phyloP scores from a whole-genome alignment of 1,284 basidiomycete species.

The Blastosporella zonata region DNA sequence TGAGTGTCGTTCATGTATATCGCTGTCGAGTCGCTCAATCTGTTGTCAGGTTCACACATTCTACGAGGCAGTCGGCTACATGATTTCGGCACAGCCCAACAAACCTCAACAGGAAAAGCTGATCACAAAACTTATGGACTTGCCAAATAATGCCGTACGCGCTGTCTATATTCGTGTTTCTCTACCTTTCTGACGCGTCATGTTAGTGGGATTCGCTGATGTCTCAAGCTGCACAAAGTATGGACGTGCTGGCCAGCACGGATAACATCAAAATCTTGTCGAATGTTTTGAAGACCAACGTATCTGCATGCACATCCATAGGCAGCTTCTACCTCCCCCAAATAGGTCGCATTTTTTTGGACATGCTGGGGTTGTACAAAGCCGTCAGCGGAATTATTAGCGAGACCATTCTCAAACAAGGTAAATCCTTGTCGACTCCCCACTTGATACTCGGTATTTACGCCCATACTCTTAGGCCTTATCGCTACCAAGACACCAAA shows the following conservation, averaged over 20 bases:
- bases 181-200: constrained; percentile 5
- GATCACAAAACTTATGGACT: constrained; percentile 94
- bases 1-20: constrained; percentile 25
- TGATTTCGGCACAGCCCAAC: constrained; percentile 99
- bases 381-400: constrained; percentile 98
- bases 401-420: constrained; percentile 86
- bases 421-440: constrained; percentile 37
- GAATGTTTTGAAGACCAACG: constrained; percentile 98
- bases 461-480: constrained; percentile 49
- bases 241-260: constrained; percentile 87
- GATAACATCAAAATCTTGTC: constrained; percentile 98
- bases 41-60: constrained; percentile 81
- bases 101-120: constrained; percentile 95
- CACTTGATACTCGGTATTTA: neutral
- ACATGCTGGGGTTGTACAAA: constrained; percentile 98
- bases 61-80: constrained; percentile 98
- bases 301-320: constrained; percentile 96
- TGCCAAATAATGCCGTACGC: constrained; percentile 92
- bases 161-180: neutral
- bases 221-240: constrained; percentile 91
- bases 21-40: constrained; percentile 12
- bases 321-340: constrained; percentile 97
- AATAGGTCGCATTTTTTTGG: constrained; percentile 93
- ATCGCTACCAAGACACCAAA: constrained; percentile 98
- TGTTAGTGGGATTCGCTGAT: constrained; percentile 94